phyloP scores from a whole-genome alignment of 306 rosid genomes.

The Prunus persica region Prunus_persica_NCBIv2 NC_034013.1:9505501-9506000 shows the following conservation, averaged over 20 bases:
- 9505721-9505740: background rate
- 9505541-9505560: background rate
- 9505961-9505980: background rate
- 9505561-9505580: background rate
- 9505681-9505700: background rate
- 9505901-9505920: background rate
- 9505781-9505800: background rate
- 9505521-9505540: conserved; percentile 9
- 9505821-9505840: conserved; percentile 1
- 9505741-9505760: background rate
- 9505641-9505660: background rate
- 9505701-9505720: background rate
- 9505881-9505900: conserved; percentile 3
- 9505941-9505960: background rate
- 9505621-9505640: background rate
- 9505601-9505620: background rate
- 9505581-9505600: background rate
- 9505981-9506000: background rate
- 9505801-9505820: background rate
- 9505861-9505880: background rate
- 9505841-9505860: background rate
- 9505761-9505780: background rate
- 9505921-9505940: background rate
- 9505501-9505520: background rate
- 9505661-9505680: background rate